Evolutionary conservation across 2,329 filamentous ascomycete genomes (phyloP).

Genomic region (Cryphonectria carpinicola): DNA sequence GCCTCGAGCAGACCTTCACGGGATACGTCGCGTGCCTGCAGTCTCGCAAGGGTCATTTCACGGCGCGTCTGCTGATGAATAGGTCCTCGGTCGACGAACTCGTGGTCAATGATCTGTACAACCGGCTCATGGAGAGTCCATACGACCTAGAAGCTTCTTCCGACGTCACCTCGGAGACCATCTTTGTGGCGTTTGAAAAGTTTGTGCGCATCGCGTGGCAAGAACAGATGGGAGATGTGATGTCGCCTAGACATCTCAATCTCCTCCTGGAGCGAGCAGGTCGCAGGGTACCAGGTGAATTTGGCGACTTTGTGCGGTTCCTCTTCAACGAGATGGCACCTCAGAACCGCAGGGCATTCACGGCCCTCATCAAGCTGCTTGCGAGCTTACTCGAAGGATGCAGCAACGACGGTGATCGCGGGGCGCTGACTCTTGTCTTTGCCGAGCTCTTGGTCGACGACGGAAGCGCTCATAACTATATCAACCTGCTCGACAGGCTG

Average conservation of each 20-base stretch:
- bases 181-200: slow-evolving; percentile 93
- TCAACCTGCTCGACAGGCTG: slow-evolving; percentile 84
- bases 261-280: slow-evolving; percentile 72
- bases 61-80: slow-evolving; percentile 75
- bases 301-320: slow-evolving; percentile 69
- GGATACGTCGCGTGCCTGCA: slow-evolving; percentile 83
- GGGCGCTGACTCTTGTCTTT: slow-evolving; percentile 85
- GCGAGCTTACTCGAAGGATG: slow-evolving; percentile 88
- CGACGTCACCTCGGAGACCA: slow-evolving; percentile 78
- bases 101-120: slow-evolving; percentile 87
- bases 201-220: slow-evolving; percentile 88
- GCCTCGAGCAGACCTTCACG: slow-evolving; percentile 82
- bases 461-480: slow-evolving; percentile 78
- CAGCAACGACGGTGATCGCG: slow-evolving; percentile 87
- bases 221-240: slow-evolving; percentile 83
- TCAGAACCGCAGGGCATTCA: slow-evolving; percentile 76
- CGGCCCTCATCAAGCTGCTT: slow-evolving; percentile 80
- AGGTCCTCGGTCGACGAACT: slow-evolving; percentile 75
- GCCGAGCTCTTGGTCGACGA: slow-evolving; percentile 82
- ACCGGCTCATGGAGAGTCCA: slow-evolving; percentile 81
- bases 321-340: slow-evolving; percentile 69
- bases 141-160: slow-evolving; percentile 75
- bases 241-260: slow-evolving; percentile 72
- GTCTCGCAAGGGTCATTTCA: slow-evolving; percentile 82
- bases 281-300: slow-evolving; percentile 72